Base-by-base conservation (phyloP, 179 eudicot genomes). In the Dionaea muscipula region DNA sequence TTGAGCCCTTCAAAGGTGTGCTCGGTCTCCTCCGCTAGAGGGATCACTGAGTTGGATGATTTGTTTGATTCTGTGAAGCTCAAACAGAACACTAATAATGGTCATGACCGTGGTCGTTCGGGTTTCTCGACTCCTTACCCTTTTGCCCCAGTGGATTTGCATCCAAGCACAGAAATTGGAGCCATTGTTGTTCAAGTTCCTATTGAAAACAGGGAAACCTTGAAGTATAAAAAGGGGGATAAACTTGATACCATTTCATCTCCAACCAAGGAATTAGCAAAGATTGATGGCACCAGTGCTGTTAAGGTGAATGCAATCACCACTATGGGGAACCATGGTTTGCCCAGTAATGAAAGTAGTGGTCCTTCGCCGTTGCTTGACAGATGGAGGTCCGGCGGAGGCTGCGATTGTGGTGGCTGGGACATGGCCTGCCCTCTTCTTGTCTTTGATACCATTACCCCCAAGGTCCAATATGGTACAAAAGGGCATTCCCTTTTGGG, bases 371-470 rank as follows among this genome's bases (percentile, higher is more conserved):
- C 85, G 1, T 77, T 90, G 66, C 88, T 90, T 31, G 84, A 90
- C 51, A 71, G 94, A 62, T 90, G 95, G 91, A 75, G 90, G 64
- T 51, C 70, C 27, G 87, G 89, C 17, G 97, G 95, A 51, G 82
- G 81, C 14, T 90, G 97, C 56, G 97, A 90, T n/a, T 90, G 97
- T 71, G 97, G 97, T 54, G 95, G 97, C 21, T 90, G 97, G 97
- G 97, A 90, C 68, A 80, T 90, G 84, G 87, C 80, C 7, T 90
- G 97, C 63, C 91, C 97, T 3, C 75, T 90, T 25, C 40, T 67
- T 55, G 73, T 90, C 59, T 73, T 81, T 31, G 72, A 70, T 59
- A 81, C 81, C 64, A n/a, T n/a, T n/a, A n/a, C n/a, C n/a, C 68
- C 65, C 7, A 51, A 53, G 62, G 50, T 71, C 52, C 65, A 26